Evolutionary conservation across 1,284 basidiomycete species (phyloP).

Genomic region (Moesziomyces sp.): DNA sequence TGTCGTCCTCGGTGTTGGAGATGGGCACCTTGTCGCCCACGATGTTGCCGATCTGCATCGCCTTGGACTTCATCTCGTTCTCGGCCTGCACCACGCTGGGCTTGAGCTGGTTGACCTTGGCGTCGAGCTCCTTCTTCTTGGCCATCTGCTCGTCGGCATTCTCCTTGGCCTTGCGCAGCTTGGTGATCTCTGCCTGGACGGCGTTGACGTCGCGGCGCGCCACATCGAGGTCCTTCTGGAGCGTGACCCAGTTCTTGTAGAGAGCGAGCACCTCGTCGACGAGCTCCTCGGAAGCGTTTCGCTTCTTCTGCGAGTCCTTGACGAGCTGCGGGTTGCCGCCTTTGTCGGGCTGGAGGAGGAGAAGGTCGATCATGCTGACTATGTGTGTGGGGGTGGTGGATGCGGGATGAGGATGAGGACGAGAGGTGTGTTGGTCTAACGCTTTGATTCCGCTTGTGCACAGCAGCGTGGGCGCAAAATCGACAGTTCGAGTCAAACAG

Average conservation of each 20-base stretch:
- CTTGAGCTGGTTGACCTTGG: slow-evolving; percentile 80
- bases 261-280: slow-evolving; percentile 93
- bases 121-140: slow-evolving; percentile 81
- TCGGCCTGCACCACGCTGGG: slow-evolving; percentile 74
- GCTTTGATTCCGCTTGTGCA: background rate
- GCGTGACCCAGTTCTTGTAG: slow-evolving; percentile 90
- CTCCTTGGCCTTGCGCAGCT: slow-evolving; percentile 94
- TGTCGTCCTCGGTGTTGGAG: slow-evolving; percentile 94
- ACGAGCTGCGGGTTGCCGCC: slow-evolving; percentile 95
- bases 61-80: slow-evolving; percentile 80
- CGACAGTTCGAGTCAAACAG: slow-evolving; percentile 16
- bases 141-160: slow-evolving; percentile 85
- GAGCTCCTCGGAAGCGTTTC: slow-evolving; percentile 86
- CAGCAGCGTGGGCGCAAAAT: background rate
- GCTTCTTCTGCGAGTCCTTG: slow-evolving; percentile 89
- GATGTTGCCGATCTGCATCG: slow-evolving; percentile 87
- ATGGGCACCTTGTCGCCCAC: slow-evolving; percentile 88
- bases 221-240: slow-evolving; percentile 84
- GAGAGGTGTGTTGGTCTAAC: slow-evolving; percentile 17
- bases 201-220: slow-evolving; percentile 86
- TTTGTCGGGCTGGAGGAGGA: slow-evolving; percentile 66
- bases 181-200: slow-evolving; percentile 90
- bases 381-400: background rate
- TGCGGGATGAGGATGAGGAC: background rate
- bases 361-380: slow-evolving; percentile 49